Percentiles rank a stretch among this genome's conserved stretches.
Evolutionary conservation across 352 stramenopile genomes (phyloP).

Genomic region (Globisporangium yorkense): DNA sequence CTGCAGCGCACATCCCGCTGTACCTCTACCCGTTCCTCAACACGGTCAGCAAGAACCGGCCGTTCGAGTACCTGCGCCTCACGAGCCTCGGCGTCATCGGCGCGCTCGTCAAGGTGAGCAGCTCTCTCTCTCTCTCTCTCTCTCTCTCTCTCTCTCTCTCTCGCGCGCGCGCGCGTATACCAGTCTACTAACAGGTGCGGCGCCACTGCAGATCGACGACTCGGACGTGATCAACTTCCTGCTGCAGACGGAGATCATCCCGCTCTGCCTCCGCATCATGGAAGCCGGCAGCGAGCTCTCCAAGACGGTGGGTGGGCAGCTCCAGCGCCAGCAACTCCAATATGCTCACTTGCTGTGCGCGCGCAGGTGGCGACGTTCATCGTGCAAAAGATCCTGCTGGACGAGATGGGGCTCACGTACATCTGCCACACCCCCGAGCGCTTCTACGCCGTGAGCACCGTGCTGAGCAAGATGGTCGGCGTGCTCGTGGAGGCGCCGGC

Average conservation of each 20-base stretch:
- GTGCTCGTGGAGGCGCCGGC: constrained; percentile 91
- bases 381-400: constrained; percentile 98
- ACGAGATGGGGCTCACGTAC: constrained; percentile 98
- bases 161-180: neutral
- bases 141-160: neutral
- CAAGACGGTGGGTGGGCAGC: constrained; percentile 85
- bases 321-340: neutral
- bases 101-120: constrained; percentile 93
- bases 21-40: constrained; percentile 99
- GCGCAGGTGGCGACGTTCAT: constrained; percentile 97
- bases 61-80: constrained; percentile 98
- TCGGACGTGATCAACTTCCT: constrained; percentile 98
- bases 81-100: constrained; percentile 98
- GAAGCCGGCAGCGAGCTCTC: constrained; percentile 96
- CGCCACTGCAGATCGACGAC: constrained; percentile 91
- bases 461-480: constrained; percentile 97
- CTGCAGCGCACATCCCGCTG: constrained; percentile 92
- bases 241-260: constrained; percentile 99
- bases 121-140: too few species aligned
- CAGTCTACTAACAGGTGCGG: neutral
- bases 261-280: constrained; percentile 98
- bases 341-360: too few species aligned
- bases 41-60: constrained; percentile 96
- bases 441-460: constrained; percentile 85
- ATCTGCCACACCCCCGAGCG: constrained; percentile 98